These are phyloP conservation scores for Acrasis kona DNA, from an alignment of 78 protist genomes.

Conservation along the genomic window DNA sequence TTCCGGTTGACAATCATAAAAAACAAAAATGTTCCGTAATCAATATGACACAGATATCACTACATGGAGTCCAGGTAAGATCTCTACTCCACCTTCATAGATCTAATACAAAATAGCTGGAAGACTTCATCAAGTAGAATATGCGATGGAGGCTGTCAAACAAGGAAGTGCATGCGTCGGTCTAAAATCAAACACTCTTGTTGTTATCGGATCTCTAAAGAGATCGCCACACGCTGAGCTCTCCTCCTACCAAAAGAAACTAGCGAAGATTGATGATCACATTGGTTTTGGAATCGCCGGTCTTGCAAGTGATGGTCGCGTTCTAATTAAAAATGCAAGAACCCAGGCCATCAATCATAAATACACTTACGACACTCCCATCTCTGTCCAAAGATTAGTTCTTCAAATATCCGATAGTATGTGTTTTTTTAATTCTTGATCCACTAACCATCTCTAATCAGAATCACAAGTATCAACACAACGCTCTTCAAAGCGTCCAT, in stretches of 20 bases:
- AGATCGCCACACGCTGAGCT: slow-evolving; percentile 67
- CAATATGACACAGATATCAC: slow-evolving; percentile 81
- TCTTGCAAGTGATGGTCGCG: slow-evolving; percentile 75
- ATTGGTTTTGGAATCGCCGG: slow-evolving; percentile 89
- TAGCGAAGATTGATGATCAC: slow-evolving; percentile 83
- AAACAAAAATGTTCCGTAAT: slow-evolving; percentile 38
- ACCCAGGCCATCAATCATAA: slow-evolving; percentile 71
- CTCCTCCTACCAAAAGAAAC: slow-evolving; percentile 82
- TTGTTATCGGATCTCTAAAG: slow-evolving; percentile 72
- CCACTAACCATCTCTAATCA: not conserved
- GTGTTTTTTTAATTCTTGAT: slow-evolving; percentile 13
- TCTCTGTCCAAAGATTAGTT: slow-evolving; percentile 72
- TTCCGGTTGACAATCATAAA: no score
- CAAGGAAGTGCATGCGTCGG: slow-evolving; percentile 88
- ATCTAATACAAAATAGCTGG: slow-evolving; percentile 50
- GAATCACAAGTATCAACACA: slow-evolving; percentile 56
- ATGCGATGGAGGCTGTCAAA: slow-evolving; percentile 97
- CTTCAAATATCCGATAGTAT: slow-evolving; percentile 64
- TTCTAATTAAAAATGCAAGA: slow-evolving; percentile 65
- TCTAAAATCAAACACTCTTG: slow-evolving; percentile 53
- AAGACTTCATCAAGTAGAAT: slow-evolving; percentile 90
- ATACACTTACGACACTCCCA: slow-evolving; percentile 62
- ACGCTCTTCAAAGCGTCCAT: slow-evolving; percentile 81
- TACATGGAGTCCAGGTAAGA: slow-evolving; percentile 65
- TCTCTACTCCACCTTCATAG: not conserved